Conservation (phyloP, 2,329 filamentous ascomycete genomes). For the Rutstroemia sp. region DNA sequence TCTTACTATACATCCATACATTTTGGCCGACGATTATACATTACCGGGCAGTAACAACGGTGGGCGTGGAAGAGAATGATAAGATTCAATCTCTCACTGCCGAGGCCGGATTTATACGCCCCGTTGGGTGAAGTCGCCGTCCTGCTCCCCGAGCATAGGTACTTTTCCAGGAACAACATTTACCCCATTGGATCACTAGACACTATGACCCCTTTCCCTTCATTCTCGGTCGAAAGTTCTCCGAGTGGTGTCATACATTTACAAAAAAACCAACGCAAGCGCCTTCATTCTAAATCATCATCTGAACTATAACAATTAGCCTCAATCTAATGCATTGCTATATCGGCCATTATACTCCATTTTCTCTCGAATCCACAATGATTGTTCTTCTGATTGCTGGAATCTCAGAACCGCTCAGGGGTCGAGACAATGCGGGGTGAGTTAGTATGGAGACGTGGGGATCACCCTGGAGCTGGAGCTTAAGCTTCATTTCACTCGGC, state of each 20-base stretch:
- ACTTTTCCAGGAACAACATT: background rate
- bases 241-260: slow-evolving; percentile 3
- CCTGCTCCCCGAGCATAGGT: too few species aligned
- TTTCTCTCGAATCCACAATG: background rate
- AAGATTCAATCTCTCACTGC: too few species aligned
- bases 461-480: background rate
- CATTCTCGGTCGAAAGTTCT: slow-evolving; percentile 4
- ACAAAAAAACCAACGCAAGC: background rate
- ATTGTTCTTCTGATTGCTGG: slow-evolving; percentile 6
- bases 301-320: slow-evolving; percentile 2
- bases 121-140: too few species aligned
- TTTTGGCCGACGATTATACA: too few species aligned
- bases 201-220: background rate
- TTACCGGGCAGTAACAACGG: too few species aligned
- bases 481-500: background rate
- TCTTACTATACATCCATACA: too few species aligned
- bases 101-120: too few species aligned
- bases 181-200: background rate
- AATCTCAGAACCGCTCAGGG: background rate
- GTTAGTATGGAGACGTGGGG: background rate
- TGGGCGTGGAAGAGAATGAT: too few species aligned
- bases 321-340: background rate
- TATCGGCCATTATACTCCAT: background rate
- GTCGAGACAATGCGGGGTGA: slow-evolving; percentile 1
- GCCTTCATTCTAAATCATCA: background rate